Evolutionary conservation across 352 stramenopile species (phyloP).

Genomic region (Phytopythium montanum): DNA sequence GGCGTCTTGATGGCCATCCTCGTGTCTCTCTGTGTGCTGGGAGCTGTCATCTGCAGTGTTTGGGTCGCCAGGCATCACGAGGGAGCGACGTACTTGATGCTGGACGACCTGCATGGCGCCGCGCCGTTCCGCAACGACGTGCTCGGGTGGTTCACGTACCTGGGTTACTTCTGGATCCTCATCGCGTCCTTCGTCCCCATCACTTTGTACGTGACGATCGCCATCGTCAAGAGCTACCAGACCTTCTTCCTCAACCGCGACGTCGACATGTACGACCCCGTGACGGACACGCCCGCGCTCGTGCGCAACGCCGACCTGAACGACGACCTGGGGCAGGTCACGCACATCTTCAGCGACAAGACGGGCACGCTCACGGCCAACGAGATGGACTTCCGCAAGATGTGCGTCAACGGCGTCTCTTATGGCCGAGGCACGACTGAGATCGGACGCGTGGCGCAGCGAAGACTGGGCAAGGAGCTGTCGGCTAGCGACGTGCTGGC

Average conservation of each 20-base stretch:
- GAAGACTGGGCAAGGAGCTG: slow-evolving; percentile 65
- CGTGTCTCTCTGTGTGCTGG: slow-evolving; percentile 63
- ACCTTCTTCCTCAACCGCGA: slow-evolving; percentile 86
- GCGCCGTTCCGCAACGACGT: slow-evolving; percentile 73
- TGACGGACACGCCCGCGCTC: slow-evolving; percentile 71
- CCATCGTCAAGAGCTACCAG: slow-evolving; percentile 86
- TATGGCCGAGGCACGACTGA: slow-evolving; percentile 83
- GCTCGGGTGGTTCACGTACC: slow-evolving; percentile 66
- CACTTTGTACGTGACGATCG: slow-evolving; percentile 86
- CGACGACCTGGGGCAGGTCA: slow-evolving; percentile 85
- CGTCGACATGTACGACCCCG: slow-evolving; percentile 81
- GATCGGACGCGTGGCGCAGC: slow-evolving; percentile 75
- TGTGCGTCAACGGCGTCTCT: slow-evolving; percentile 78
- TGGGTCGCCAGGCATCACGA: slow-evolving; percentile 62
- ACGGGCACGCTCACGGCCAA: slow-evolving; percentile 84
- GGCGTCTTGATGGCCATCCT: slow-evolving; percentile 74
- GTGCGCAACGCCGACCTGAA: slow-evolving; percentile 85
- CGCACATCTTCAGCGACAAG: slow-evolving; percentile 88
- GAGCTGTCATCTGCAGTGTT: slow-evolving; percentile 57
- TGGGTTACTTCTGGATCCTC: slow-evolving; percentile 88
- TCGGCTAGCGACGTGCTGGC: slow-evolving; percentile 74
- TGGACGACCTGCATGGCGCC: slow-evolving; percentile 53
- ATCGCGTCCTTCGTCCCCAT: slow-evolving; percentile 88
- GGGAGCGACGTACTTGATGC: slow-evolving; percentile 64
- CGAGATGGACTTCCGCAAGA: slow-evolving; percentile 89